Evolutionary conservation across 805 yeast genomes (phyloP), one percentile per base, ranked within the genome.

Genomic region (Sporopachydermia lactativora): DNA sequence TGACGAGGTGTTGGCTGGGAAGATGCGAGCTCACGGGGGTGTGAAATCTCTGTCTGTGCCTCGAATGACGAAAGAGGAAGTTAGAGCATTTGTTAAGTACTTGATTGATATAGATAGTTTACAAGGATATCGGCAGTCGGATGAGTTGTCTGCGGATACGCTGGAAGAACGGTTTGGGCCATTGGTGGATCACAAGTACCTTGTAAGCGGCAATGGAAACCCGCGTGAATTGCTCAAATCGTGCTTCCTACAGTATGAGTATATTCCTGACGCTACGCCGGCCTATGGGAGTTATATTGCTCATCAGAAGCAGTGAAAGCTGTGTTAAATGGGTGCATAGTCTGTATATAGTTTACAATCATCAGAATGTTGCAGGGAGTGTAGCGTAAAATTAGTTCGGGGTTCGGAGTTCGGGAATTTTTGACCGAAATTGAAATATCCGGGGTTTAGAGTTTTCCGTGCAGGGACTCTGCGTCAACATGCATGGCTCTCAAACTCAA

Each of bases 201-300:
- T 75, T 35, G 41, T 71, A 31, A 66, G 75, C 46, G 84, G 84
- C 28, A 75, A 73, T 51, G 86, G 86, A 48, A 78, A 77, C 51
- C 77, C 83, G 37, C 61, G 70, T 43, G 67, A 65, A 40, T 52
- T 75, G 28, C 48, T 71, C 41, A 67, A 64, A 42, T 52, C 66
- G 14, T 64, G 67, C 47, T 52, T 63, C 34, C 42, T 64, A n/a
- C 31, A 24, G 8, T 24, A 24, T 24, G 31, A 24, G n/a, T 24
- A 24, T n/a, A n/a, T 24, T 24, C 31, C 31, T 24, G 31, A n/a
- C n/a, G 31, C 31, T 24, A 24, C 31, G n/a, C 31, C 31, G n/a
- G 31, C 8, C 13, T 24, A 24, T 24, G 31, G 31, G 8, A 24
- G 31, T n/a, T 24, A 24, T 24, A n/a, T n/a, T n/a, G n/a, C n/a